phyloP scores from a whole-genome alignment of 805 yeast genomes.

The Kazachstania psychrophila region DNA sequence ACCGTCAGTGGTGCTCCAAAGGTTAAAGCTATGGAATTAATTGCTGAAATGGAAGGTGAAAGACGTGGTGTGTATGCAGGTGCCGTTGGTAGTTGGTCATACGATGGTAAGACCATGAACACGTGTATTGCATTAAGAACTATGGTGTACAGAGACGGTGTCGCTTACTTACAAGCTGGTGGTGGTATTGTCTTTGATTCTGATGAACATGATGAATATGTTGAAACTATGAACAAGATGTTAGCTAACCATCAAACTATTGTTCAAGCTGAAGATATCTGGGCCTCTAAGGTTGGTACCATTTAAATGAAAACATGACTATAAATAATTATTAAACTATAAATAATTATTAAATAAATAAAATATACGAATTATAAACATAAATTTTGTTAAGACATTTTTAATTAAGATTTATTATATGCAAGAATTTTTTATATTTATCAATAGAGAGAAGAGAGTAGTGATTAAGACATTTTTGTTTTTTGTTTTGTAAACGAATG shows the following conservation, averaged over 20 bases:
- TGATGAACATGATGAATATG: constrained; percentile 89
- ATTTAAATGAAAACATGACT: too few relatives aligned
- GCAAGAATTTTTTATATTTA: too few relatives aligned
- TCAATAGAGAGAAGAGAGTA: too few relatives aligned
- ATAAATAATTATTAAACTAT: too few relatives aligned
- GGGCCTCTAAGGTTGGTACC: constrained; percentile 43
- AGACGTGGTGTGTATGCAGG: constrained; percentile 97
- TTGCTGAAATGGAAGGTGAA: constrained; percentile 81
- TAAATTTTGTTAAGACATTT: too few relatives aligned
- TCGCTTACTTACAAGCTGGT: constrained; percentile 94
- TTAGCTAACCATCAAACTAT: constrained; percentile 83
- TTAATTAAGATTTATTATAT: too few relatives aligned
- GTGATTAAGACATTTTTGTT: too few relatives aligned
- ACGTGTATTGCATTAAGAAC: constrained; percentile 97
- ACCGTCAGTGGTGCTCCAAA: constrained; percentile 99
- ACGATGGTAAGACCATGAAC: constrained; percentile 90
- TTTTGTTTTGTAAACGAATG: constrained; percentile 21
- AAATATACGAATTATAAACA: too few relatives aligned
- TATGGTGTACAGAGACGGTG: constrained; percentile 86
- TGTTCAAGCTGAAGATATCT: constrained; percentile 79
- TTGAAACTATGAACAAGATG: constrained; percentile 97
- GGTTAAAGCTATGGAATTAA: constrained; percentile 91
- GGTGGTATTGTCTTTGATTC: constrained; percentile 97
- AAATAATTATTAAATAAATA: too few relatives aligned
- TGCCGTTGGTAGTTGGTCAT: constrained; percentile 97